Conservation (phyloP, 2,329 filamentous ascomycete genomes). For the Colletotrichum euphorbiae region DNA sequence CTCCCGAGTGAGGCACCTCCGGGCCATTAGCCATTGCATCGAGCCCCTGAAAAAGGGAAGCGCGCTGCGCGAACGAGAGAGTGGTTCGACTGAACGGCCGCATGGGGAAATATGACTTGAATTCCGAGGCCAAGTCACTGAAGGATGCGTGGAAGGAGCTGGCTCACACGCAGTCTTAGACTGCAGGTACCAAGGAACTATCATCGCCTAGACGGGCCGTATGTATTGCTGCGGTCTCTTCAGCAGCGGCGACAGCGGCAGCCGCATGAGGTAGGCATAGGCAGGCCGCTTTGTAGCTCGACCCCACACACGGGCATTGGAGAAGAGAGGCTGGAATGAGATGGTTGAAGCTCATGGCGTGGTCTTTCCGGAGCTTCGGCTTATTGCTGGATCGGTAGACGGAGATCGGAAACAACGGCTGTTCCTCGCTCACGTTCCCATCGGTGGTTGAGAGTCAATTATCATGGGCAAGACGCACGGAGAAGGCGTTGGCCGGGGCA, state of each 20-base stretch:
- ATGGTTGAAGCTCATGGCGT: slow-evolving; percentile 14
- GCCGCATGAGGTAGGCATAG: neutral
- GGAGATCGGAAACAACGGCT: slow-evolving; percentile 24
- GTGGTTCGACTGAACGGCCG: slow-evolving; percentile 10
- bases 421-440: slow-evolving; percentile 10
- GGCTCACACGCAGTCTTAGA: neutral
- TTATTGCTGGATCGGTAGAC: slow-evolving; percentile 28
- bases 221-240: neutral
- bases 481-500: slow-evolving; percentile 31
- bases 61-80: slow-evolving; percentile 18
- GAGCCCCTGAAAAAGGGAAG: slow-evolving; percentile 4
- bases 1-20: slow-evolving; percentile 21
- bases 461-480: slow-evolving; percentile 32
- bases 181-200: neutral
- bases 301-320: slow-evolving; percentile 21
- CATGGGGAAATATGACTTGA: slow-evolving; percentile 14
- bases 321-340: neutral
- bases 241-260: slow-evolving; percentile 12
- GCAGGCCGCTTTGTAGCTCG: slow-evolving; percentile 4
- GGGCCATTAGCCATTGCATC: slow-evolving; percentile 9
- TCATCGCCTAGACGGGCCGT: neutral
- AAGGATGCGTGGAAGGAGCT: slow-evolving; percentile 3
- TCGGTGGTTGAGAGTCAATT: slow-evolving; percentile 11
- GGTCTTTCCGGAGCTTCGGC: slow-evolving; percentile 21
- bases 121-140: slow-evolving; percentile 27